Evolutionary conservation across 2,329 filamentous ascomycete genomes (phyloP), one percentile per base, ranked within the genome.

Genomic region (Pezicula rhizophila): DNA sequence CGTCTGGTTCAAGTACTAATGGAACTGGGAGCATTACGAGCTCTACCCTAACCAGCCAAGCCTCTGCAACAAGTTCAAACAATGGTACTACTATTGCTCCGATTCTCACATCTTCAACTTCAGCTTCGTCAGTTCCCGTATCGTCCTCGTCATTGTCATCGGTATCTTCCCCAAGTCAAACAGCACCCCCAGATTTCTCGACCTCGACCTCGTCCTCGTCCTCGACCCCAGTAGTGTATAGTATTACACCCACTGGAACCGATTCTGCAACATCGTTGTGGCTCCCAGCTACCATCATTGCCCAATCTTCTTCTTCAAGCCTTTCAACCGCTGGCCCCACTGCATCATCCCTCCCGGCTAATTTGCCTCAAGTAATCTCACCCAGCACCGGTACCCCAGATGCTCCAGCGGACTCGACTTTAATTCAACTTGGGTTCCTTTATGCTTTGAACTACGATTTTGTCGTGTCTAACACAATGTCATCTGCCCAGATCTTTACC

Each of bases 361-460:
- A 38, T 28, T 46, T 64, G 12, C 60, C 64, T 8, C 55, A 53
- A 46, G 57, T 64, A n/a, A 63, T 64, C 26, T 50, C 56, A 31
- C 57, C 61, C 12, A 57, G 39, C 1, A 56, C 56, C 40, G 49
- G 48, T n/a, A 48, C 45, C 5, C 43, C 57, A 26, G 42, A 41
- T 12, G 48, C 50, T 11, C 62, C 63, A 14, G 55, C 57, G 80
- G 86, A 87, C 57, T 82, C 79, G 1, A 82, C 80, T 4, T 69
- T 87, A 58, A 84, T 96, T 57, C 89, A 96, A 64, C 77, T 97
- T 54, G 93, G 87, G 31, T 96, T 97, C 76, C 73, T 80, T 46
- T 85, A 82, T 62, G 78, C 80, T 1, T 77, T 95, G 58, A 92
- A 95, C 70, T 99, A 93, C 67, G 71, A 78, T 8, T 96, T 95